phyloP scores from a whole-genome alignment of 1,284 basidiomycete genomes.

The Xerocomus amazonicus region DNA sequence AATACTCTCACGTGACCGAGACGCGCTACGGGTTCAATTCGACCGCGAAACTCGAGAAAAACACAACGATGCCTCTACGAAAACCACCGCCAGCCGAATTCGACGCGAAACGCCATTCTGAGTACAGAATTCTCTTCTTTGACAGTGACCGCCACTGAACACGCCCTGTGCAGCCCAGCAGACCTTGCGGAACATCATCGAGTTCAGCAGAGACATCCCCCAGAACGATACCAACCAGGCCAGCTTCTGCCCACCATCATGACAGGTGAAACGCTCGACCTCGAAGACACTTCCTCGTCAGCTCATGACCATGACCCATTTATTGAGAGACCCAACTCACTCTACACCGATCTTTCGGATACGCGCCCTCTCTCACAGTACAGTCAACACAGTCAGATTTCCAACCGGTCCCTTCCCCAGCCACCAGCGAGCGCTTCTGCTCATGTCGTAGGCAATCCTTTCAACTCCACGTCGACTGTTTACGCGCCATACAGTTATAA shows the following conservation, averaged over 20 bases:
- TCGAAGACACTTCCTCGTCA: conserved; percentile 27
- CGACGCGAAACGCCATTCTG: conserved; percentile 1
- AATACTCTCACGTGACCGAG: conserved; percentile 19
- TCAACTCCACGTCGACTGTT: conserved; percentile 14
- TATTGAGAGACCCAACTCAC: conserved; percentile 23
- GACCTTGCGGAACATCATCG: not conserved
- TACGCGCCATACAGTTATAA: conserved; percentile 7
- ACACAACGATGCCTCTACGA: conserved; percentile 16
- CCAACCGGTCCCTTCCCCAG: conserved; percentile 23
- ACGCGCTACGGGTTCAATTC: conserved; percentile 16
- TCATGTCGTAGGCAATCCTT: conserved; percentile 26
- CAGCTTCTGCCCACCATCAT: conserved; percentile 34
- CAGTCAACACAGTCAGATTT: conserved; percentile 24
- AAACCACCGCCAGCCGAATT: conserved; percentile 13
- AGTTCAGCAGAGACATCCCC: conserved; percentile 12
- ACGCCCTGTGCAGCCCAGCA: conserved; percentile 2
- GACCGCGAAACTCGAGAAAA: not conserved
- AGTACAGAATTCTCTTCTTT: conserved; percentile 6
- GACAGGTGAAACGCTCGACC: conserved; percentile 36
- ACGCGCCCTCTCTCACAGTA: conserved; percentile 27
- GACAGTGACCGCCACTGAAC: not conserved
- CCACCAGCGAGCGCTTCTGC: conserved; percentile 12
- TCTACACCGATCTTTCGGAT: conserved; percentile 25
- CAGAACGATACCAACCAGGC: conserved; percentile 34
- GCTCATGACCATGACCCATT: conserved; percentile 30